Evolutionary conservation across 352 stramenopile genomes (phyloP), one percentile per base, ranked within the genome.

Genomic region (Globisporangium perplexum): DNA sequence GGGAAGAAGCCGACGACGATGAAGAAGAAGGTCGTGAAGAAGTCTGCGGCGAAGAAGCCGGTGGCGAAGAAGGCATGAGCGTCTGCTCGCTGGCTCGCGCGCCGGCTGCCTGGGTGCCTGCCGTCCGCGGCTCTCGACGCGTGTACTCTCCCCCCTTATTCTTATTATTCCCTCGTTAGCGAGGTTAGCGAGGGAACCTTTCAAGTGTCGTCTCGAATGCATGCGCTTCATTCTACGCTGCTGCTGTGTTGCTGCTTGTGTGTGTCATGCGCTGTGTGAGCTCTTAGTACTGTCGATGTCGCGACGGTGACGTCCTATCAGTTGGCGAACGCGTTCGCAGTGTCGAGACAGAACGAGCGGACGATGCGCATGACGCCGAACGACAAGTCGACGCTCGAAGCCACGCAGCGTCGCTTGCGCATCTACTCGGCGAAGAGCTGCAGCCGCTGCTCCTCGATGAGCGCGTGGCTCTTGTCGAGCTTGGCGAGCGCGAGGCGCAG

Each of bases 391-490:
- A n/a, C n/a, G n/a, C n/a, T n/a, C n/a, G n/a, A n/a, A n/a, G n/a
- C n/a, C n/a, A n/a, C n/a, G n/a, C n/a, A n/a, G n/a, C n/a, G n/a
- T n/a, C 20, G 15, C 17, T n/a, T 4, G 45, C 35, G 1, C 1
- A 8, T 49, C 45, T 68, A 75, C 20, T 75, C 70, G 23, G 67
- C 71, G 50, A 86, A 91, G 50, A 90, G 64, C 52, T 90, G 82
- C 41, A 71, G 38, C 4, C 82, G 71, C 57, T 93, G 82, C 30
- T 90, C 77, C 33, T 88, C 74, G 22, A 92, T 86, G 20, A 92
- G 69, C 22, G 73, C 71, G 33, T 85, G 68, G 48, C 77, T 88
- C 55, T 88, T 90, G 20, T 88, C 70, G 1, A 93, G 66, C 54
- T 90, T 82, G 3, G 77, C 79, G n/a, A 86, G 72, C n/a, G 81